Evolutionary conservation across 129 eudicot species (phyloP), one percentile per base, ranked within the genome.

Genomic region (Solidago caesia): DNA sequence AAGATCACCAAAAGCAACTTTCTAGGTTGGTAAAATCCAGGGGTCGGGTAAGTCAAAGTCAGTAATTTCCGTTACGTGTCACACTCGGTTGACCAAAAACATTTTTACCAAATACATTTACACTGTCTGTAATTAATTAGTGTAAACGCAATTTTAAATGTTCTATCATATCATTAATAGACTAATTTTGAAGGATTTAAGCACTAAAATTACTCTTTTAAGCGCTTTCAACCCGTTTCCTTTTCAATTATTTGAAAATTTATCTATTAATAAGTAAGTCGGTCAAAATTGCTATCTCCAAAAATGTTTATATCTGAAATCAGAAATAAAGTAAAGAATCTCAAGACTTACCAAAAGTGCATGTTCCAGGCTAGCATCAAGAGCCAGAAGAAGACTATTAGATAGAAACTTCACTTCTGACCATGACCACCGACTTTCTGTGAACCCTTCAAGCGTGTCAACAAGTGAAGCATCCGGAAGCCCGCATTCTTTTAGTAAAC

Each of bases 331-430:
- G 64, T 64, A 29, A 60, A 64, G 63, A 49, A 64, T 45, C 63
- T 62, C 13, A 33, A 59, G 67, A 58, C 45, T 68, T 88, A 91
- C 99, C 90, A 95, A 67, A 72, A 95, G 97, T 72, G 99, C 97
- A 80, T 95, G 99, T 79, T 95, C 99, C 77, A 95, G 84, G 84
- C 96, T 95, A 74, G 97, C 99, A 87, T 91, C 99, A 77, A 95
- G 97, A 70, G 99, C 99, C 84, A 87, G 75, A 70, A 91, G 85
- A 59, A 91, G 92, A 77, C 92, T 85, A 59, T 85, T 85, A 61
- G 99, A 84, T 62, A 95, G 86, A 73, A 51, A 68, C 53, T 91
- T 95, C 16, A 95, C 92, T 58, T 95, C 99, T 75, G 91, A 77
- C 99, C 99, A 94, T 10, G 98, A 89, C 98, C 98, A 93, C 55